Percentiles rank a stretch among this genome's conserved stretches.
These are phyloP conservation scores for Fraxinus paxiana DNA, from an alignment of 305 asterid genomes.

Conservation along the genomic window DNA sequence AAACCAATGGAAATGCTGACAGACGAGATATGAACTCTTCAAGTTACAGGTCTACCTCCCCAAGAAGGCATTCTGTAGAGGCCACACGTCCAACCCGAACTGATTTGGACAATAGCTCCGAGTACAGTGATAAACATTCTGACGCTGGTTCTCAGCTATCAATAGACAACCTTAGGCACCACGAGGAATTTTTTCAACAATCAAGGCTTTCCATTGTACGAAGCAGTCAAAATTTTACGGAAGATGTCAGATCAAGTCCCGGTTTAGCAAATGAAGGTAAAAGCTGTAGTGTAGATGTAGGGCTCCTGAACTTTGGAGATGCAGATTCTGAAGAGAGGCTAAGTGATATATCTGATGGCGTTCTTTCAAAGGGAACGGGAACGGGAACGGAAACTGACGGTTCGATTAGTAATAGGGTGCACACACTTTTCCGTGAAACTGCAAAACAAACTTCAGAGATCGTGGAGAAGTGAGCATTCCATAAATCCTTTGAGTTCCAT, in stretches of 20 bases:
- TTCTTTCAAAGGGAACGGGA: slow-evolving; percentile 64
- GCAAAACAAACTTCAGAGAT: slow-evolving; percentile 47
- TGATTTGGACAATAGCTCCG: slow-evolving; percentile 63
- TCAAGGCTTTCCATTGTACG: slow-evolving; percentile 59
- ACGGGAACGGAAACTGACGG: slow-evolving; percentile 73
- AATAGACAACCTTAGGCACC: slow-evolving; percentile 64
- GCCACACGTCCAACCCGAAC: slow-evolving; percentile 35
- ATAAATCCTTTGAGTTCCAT: slow-evolving; percentile 8
- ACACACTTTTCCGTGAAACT: slow-evolving; percentile 71
- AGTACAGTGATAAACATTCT: slow-evolving; percentile 74
- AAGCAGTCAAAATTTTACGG: slow-evolving; percentile 32
- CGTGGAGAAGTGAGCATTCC: slow-evolving; percentile 57
- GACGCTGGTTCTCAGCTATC: slow-evolving; percentile 85
- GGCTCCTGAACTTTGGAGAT: slow-evolving; percentile 73
- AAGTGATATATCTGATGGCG: slow-evolving; percentile 93
- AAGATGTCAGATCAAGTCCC: slow-evolving; percentile 34
- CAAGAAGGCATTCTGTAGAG: slow-evolving; percentile 56
- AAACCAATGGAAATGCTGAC: slow-evolving; percentile 45
- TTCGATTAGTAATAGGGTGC: slow-evolving; percentile 66
- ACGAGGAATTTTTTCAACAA: slow-evolving; percentile 64
- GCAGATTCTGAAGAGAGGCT: slow-evolving; percentile 82
- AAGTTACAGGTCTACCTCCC: slow-evolving; percentile 58
- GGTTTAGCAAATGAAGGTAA: slow-evolving; percentile 35
- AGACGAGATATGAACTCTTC: slow-evolving; percentile 44
- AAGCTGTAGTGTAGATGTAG: slow-evolving; percentile 49